Conservation (phyloP, 2,329 filamentous ascomycete species). For the Curvularia verruculosa region DNA sequence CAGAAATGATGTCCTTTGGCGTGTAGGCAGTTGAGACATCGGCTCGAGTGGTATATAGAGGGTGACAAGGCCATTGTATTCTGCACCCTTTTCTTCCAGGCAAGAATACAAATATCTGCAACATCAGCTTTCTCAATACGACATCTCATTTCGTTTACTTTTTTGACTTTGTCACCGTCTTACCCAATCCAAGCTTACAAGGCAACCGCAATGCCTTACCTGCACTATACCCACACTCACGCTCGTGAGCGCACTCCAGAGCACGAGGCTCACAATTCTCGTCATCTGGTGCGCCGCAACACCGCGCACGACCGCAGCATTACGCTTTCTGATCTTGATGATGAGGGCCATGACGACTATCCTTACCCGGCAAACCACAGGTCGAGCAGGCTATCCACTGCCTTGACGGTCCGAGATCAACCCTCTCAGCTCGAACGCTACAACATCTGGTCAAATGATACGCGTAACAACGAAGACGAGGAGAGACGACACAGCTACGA, state of each 20-base stretch:
- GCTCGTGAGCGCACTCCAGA: conserved; percentile 28
- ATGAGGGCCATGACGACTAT: conserved; percentile 40
- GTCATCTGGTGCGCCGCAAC: conserved; percentile 31
- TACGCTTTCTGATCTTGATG: conserved; percentile 31
- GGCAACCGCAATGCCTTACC: conserved; percentile 33
- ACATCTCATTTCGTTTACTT: background rate
- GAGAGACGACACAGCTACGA: conserved; percentile 12
- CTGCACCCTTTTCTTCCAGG: conserved; percentile 1
- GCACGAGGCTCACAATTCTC: conserved; percentile 24
- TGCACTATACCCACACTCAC: conserved; percentile 30
- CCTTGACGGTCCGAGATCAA: conserved; percentile 34
- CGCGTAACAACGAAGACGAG: conserved; percentile 12
- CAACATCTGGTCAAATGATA: conserved; percentile 37
- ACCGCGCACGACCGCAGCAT: conserved; percentile 31
- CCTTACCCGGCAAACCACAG: conserved; percentile 29
- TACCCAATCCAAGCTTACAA: conserved; percentile 1
- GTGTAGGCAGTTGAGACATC: conserved; percentile 24
- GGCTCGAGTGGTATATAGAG: conserved; percentile 19
- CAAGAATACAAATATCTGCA: conserved; percentile 14
- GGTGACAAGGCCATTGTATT: conserved; percentile 1
- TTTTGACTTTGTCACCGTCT: background rate
- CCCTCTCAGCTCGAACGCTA: conserved; percentile 42
- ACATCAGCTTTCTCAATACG: conserved; percentile 1
- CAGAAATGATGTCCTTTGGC: conserved; percentile 7
- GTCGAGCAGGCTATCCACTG: conserved; percentile 26